These are phyloP conservation scores for Mediolabrus comicus DNA, from an alignment of 108 stramenopile species.

Conservation along the genomic window DNA sequence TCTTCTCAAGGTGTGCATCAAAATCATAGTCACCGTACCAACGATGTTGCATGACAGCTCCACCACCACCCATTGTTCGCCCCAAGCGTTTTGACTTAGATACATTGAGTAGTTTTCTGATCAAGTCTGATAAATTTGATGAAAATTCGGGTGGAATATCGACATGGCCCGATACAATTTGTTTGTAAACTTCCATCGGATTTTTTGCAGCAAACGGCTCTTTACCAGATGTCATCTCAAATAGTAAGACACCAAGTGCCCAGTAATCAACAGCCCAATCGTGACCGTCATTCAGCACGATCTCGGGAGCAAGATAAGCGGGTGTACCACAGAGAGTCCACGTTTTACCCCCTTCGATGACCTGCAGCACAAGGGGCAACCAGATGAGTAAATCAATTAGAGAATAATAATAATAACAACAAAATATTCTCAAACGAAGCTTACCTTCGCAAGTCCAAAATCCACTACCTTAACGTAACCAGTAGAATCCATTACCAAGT, in stretches of 20 bases:
- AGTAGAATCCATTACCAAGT: conserved; percentile 56
- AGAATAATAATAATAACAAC: neutral
- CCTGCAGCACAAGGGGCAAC: neutral
- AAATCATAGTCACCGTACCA: conserved; percentile 82
- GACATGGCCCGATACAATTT: conserved; percentile 49
- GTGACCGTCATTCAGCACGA: conserved; percentile 79
- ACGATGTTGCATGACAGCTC: conserved; percentile 83
- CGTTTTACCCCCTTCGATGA: conserved; percentile 51
- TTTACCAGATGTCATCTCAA: conserved; percentile 63
- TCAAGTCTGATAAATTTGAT: conserved; percentile 53
- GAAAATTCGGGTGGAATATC: conserved; percentile 45
- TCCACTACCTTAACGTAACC: conserved; percentile 76
- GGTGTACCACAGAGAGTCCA: conserved; percentile 74
- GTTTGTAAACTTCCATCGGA: conserved; percentile 52
- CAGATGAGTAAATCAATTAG: neutral
- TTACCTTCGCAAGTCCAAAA: conserved; percentile 73
- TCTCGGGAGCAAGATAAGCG: conserved; percentile 75
- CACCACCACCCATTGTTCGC: conserved; percentile 76
- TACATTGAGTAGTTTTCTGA: conserved; percentile 68
- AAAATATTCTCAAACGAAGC: neutral
- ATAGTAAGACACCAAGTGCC: conserved; percentile 70
- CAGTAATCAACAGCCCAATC: conserved; percentile 80
- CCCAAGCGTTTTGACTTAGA: conserved; percentile 76
- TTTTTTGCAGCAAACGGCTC: conserved; percentile 71
- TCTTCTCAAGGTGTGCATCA: conserved; percentile 68